Base-by-base conservation (phyloP, 768 basidiomycete species). In the Serendipita indica region DNA sequence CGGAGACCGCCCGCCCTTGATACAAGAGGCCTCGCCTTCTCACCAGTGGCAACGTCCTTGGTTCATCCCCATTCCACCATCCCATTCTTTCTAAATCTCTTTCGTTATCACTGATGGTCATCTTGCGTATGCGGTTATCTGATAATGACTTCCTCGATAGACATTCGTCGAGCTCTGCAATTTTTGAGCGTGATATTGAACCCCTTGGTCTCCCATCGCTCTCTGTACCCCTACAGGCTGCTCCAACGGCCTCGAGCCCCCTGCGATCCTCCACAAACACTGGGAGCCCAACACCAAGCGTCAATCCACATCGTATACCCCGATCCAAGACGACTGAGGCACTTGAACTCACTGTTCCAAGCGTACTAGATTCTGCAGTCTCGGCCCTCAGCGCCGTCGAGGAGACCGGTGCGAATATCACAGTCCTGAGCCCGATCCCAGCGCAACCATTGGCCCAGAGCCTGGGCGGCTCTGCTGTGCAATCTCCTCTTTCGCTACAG, bases 111-210 rank as follows among this genome's bases (percentile, higher is more conserved):
- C n/a, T n/a, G n/a, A n/a, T n/a, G n/a, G n/a, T n/a, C n/a, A n/a
- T n/a, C n/a, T n/a, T n/a, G n/a, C n/a, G n/a, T n/a, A n/a, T n/a
- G n/a, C n/a, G n/a, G n/a, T n/a, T n/a, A n/a, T n/a, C n/a, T n/a
- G n/a, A n/a, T n/a, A n/a, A 54, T 18, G n/a, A 22, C 39, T 45
- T 45, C 25, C 34, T 64, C 59, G 45, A 58, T 63, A 73, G 71
- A 56, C 80, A 86, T 65, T 90, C 87, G 0, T 87, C 86, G 0
- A 87, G 86, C 0, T 90, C 88, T 0, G 89, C 89, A 34, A 93
- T 92, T 60, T 93, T 93, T 61, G 89, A 93, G 70, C 81, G 89
- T 33, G 89, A 93, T 68, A 89, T 93, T 62, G 89, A 91, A 63
- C 59, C 60, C 12, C 62, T 62, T 32, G 58, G 62, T 22, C 28